Percentiles rank a stretch among this genome's conserved stretches.
These are phyloP conservation scores for Ceratocystiopsis sp. DNA, from an alignment of 2,329 filamentous ascomycete genomes.

Conservation along the genomic window DNA sequence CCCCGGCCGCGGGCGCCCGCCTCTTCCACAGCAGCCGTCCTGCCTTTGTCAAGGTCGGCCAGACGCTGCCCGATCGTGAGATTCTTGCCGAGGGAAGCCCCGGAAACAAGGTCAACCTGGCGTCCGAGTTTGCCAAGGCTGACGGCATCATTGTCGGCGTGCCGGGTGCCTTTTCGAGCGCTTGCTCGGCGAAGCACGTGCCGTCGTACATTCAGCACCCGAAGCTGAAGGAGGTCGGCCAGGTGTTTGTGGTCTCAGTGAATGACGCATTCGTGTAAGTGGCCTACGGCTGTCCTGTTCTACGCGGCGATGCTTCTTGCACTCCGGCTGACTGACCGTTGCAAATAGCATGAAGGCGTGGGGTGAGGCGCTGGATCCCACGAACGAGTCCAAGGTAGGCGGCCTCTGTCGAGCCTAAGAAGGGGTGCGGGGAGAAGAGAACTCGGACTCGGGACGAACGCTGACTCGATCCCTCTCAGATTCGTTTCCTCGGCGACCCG, in stretches of 20 bases:
- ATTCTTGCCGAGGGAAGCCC: conserved; percentile 73
- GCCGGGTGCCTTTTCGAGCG: conserved; percentile 55
- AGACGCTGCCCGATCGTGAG: conserved; percentile 60
- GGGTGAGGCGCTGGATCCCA: conserved; percentile 60
- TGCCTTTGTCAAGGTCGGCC: conserved; percentile 56
- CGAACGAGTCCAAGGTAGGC: conserved; percentile 56
- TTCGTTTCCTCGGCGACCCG: conserved; percentile 80
- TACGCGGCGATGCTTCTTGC: too few species aligned
- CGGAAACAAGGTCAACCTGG: conserved; percentile 78
- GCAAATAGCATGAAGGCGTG: conserved; percentile 68
- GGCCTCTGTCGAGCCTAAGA: too few species aligned
- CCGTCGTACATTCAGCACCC: conserved; percentile 74
- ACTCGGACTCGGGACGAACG: too few species aligned
- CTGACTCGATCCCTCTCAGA: conserved; percentile 26
- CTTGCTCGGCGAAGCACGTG: conserved; percentile 49
- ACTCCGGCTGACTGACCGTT: neutral
- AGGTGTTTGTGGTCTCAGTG: conserved; percentile 79
- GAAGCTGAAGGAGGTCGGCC: conserved; percentile 60
- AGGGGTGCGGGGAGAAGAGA: too few species aligned
- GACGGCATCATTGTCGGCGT: conserved; percentile 76
- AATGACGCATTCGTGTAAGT: conserved; percentile 90
- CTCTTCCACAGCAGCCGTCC: conserved; percentile 48
- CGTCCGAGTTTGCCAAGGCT: conserved; percentile 51
- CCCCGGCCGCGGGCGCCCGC: conserved; percentile 1
- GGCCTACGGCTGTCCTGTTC: too few species aligned